A percentile compares a stretch with the other conserved stretches of the same genome.
These are phyloP conservation scores for Fonsecaea nubica DNA, from an alignment of 2,329 filamentous ascomycete species.

Conservation along the genomic window DNA sequence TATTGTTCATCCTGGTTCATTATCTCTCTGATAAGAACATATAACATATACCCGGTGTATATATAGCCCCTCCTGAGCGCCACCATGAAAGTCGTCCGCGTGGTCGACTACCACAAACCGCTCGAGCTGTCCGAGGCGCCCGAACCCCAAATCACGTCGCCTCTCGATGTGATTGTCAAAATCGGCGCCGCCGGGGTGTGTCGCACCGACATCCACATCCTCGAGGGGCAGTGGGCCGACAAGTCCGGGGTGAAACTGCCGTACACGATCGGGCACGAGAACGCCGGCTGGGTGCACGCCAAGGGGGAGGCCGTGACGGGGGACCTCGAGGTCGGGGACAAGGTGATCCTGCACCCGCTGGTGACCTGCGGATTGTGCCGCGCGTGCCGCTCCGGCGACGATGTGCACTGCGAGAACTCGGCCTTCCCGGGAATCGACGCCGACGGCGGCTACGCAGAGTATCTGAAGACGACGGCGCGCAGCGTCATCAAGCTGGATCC, in stretches of 20 bases:
- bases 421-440: conserved; percentile 25
- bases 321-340: conserved; percentile 21
- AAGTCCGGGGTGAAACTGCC: conserved; percentile 29
- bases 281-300: conserved; percentile 27
- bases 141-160: conserved; percentile 25
- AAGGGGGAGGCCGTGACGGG: conserved; percentile 16
- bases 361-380: conserved; percentile 28
- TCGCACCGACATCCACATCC: conserved; percentile 30
- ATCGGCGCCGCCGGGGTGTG: conserved; percentile 33
- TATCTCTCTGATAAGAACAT: background rate
- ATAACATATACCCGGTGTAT: no score
- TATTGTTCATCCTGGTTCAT: background rate
- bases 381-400: conserved; percentile 29
- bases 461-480: conserved; percentile 24
- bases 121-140: conserved; percentile 21
- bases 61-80: background rate
- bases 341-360: conserved; percentile 31
- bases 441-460: conserved; percentile 31
- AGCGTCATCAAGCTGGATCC: conserved; percentile 29
- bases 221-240: conserved; percentile 31
- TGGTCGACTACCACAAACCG: conserved; percentile 30
- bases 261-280: conserved; percentile 32
- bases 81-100: conserved; percentile 30
- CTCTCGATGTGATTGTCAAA: conserved; percentile 32
- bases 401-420: conserved; percentile 29